Evolutionary conservation across 768 basidiomycete genomes (phyloP), one percentile per base, ranked within the genome.

Genomic region (Galerina marginata): DNA sequence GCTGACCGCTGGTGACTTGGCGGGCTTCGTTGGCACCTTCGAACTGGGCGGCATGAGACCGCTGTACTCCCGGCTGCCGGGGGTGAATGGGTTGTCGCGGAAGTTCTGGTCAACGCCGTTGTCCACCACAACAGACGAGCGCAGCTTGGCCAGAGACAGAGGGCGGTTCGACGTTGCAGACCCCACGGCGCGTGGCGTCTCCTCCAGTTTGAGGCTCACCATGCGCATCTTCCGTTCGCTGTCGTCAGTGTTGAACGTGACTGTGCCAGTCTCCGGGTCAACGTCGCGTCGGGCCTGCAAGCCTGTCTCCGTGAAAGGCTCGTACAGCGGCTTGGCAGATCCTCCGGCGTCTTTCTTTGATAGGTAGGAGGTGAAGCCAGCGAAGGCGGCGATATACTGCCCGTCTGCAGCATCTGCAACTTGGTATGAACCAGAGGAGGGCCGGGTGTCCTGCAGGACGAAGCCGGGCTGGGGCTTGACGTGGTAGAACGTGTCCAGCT

Each of bases 381-480:
- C 84, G 62, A 83, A 82, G 61, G 77, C 74, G 52, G 75, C 79
- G 26, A 80, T 56, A 52, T 56, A 71, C 9, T 56, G 43, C 9
- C 57, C 53, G 1, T 54, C 51, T 7, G 43, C 11, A 42, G 55
- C 49, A 12, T 37, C 38, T n/a, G 23, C 15, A 38, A 59, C 37
- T 37, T 48, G 46, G 20, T 44, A 16, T 45, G 57, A 46, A 9
- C 46, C 50, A 11, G 45, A 10, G n/a, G 50, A 56, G 37, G 56
- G 52, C 38, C 56, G 49, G 43, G 26, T 45, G 15, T 67, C 66
- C 29, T 83, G 76, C 39, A 86, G 77, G 63, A 88, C 60, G 58
- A 91, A 81, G 52, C 89, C 92, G 6, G 86, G 84, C 64, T 84
- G 79, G 15, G 85, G 74, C 60, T 76, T 79, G 7, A 79, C 79